Percentiles rank a stretch among this genome's conserved stretches.
Conservation (phyloP, 2,329 filamentous ascomycete species). For the Aspergillus felis region DNA sequence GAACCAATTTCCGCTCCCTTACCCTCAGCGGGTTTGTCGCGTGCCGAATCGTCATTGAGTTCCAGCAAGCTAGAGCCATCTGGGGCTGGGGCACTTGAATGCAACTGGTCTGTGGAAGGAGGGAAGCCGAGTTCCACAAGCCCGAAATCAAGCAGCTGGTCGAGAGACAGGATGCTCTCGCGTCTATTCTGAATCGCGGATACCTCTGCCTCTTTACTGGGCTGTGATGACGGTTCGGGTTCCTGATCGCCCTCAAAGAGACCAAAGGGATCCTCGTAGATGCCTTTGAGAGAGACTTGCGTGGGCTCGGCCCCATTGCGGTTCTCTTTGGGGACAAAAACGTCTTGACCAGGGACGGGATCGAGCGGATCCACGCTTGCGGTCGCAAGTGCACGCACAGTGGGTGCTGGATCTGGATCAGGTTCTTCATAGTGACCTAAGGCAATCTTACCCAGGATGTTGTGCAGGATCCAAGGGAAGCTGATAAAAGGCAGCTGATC, state of each 20-base stretch:
- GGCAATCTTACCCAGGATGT: constrained; percentile 67
- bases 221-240: not conserved
- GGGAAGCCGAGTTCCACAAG: constrained; percentile 1
- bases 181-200: constrained; percentile 3
- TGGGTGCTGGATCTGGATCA: constrained; percentile 5
- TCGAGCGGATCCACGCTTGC: not conserved
- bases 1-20: not conserved
- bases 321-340: not conserved
- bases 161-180: constrained; percentile 10
- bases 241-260: constrained; percentile 6
- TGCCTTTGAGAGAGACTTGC: not conserved
- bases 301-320: not conserved
- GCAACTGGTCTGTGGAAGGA: not conserved
- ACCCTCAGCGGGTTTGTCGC: not conserved
- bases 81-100: not conserved
- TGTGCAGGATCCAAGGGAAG: constrained; percentile 87
- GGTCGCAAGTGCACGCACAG: not conserved
- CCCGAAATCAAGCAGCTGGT: constrained; percentile 20
- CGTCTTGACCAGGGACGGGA: not conserved
- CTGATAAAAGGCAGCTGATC: constrained; percentile 73
- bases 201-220: not conserved
- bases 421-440: constrained; percentile 34
- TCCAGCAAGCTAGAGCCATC: constrained; percentile 12
- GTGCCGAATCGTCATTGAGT: constrained; percentile 5
- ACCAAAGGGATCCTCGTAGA: constrained; percentile 15